Evolutionary conservation across 2,329 filamentous ascomycete genomes (phyloP), one percentile per base, ranked within the genome.

Genomic region (Arthrobotrys entomopaga): DNA sequence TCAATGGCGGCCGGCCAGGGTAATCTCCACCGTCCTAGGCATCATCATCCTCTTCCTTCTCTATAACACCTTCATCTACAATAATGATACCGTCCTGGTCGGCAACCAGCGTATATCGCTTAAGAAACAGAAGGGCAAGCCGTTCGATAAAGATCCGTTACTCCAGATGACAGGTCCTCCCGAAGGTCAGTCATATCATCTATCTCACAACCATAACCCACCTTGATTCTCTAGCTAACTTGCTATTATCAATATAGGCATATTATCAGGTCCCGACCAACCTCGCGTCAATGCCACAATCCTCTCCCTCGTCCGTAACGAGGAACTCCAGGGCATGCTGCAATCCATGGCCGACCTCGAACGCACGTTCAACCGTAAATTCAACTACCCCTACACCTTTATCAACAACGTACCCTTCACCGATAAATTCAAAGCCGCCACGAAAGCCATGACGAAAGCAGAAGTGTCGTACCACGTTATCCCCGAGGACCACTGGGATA

Each of bases 331-430:
- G 20, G 91, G 90, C 53, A 91, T 99, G 85, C 84, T 98, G 24
- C 87, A 90, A 80, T 92, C 93, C 24, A 99, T 99, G 92, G 83
- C 83, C 65, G 94, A 99, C 80, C 86, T 99, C 73, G 95, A 99
- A 83, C 85, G 90, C 77, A 98, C 94, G 0, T 99, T 93, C 93
- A 99, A 99, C 80, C 85, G 88, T 85, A 99, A 99, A 81, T 99
- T 98, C 87, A 99, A 99, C 84, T 99, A 99, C 81, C 95, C 95
- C 0, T 99, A 95, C 92, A 97, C 93, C 7, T 99, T 99, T 82
- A 96, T 99, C 86, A 99, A 99, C 83, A 94, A 99, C 80, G 89
- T 91, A 60, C 91, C 92, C 15, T 99, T 99, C 80, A 89, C 90
- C 1, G 91, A 95, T 15, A 93, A 98, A 79, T 99, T 99, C 84